Percentiles rank a stretch among this genome's conserved stretches.
Conservation (phyloP, 306 rosid genomes). For the Castanea mollissima region DNA sequence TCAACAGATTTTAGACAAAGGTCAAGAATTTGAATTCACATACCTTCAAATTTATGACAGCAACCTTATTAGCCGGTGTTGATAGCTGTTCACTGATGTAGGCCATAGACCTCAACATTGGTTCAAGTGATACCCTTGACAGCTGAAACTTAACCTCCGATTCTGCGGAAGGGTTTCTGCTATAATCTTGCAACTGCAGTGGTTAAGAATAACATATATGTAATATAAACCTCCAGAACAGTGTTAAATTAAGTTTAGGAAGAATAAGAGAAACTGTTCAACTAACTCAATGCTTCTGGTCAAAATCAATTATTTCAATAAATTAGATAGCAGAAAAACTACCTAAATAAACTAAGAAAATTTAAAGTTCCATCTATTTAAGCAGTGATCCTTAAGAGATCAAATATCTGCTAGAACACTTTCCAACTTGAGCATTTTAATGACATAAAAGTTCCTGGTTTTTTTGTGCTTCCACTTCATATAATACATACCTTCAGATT, state of each 20-base stretch:
- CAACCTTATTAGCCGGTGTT: conserved; percentile 88
- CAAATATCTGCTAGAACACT: not conserved
- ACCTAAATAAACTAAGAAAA: not conserved
- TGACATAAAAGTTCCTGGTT: not conserved
- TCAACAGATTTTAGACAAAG: conserved; percentile 10
- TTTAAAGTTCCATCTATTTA: not conserved
- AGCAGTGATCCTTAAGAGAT: not conserved
- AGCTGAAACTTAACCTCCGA: conserved; percentile 92
- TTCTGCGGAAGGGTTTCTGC: conserved; percentile 66
- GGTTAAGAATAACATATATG: conserved; percentile 12
- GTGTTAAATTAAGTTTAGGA: conserved; percentile 14
- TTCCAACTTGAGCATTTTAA: not conserved
- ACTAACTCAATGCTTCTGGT: not conserved
- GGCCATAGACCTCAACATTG: conserved; percentile 91
- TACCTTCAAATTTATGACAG: conserved; percentile 90
- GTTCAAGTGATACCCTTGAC: conserved; percentile 75
- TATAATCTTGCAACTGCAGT: conserved; percentile 83
- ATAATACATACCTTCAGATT: conserved; percentile 67
- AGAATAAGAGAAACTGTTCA: not conserved
- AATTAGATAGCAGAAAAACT: not conserved
- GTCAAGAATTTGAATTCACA: conserved; percentile 11
- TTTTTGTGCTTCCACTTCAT: conserved; percentile 15
- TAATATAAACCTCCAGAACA: conserved; percentile 6
- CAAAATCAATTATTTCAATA: not conserved
- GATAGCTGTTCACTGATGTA: conserved; percentile 89